Conservation (phyloP, 2,329 filamentous ascomycete species). For the Taxawa tesnikishii region DNA sequence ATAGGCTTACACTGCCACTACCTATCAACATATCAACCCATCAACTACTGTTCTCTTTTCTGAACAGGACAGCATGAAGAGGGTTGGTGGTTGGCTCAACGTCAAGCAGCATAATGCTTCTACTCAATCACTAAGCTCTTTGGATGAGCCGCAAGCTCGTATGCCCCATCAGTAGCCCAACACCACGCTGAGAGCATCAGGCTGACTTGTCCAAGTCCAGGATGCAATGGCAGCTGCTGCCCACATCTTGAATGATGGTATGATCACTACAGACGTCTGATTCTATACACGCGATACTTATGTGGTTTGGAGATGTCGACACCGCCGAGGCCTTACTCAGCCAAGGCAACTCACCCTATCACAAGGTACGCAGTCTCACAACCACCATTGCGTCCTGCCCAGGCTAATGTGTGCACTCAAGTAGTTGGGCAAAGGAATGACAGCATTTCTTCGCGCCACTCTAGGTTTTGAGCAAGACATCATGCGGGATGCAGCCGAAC, state of each 20-base stretch:
- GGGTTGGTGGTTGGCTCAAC: conserved; percentile 26
- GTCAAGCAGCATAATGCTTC: conserved; percentile 25
- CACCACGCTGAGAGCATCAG: no score
- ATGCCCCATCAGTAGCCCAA: no score
- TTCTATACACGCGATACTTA: conserved; percentile 4
- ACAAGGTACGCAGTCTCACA: conserved; percentile 42
- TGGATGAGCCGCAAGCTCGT: conserved; percentile 46
- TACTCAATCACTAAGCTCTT: conserved; percentile 43
- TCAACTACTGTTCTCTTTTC: no score
- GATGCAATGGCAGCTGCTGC: conserved; percentile 27
- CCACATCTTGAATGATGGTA: conserved; percentile 29
- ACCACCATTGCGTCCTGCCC: no score
- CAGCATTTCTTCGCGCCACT: conserved; percentile 74
- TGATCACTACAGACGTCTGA: conserved; percentile 1
- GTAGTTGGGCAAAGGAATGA: conserved; percentile 65
- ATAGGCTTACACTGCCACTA: no score
- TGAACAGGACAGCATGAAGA: conserved; percentile 8
- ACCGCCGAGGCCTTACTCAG: conserved; percentile 63
- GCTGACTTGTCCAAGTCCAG: conserved; percentile 23
- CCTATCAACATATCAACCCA: no score
- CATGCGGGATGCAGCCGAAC: conserved; percentile 69
- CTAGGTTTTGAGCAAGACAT: conserved; percentile 86
- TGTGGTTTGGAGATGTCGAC: conserved; percentile 52
- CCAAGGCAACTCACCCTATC: conserved; percentile 71
- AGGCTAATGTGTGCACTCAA: conserved; percentile 3